Evolutionary conservation across 768 basidiomycete species (phyloP).

Genomic region (Russula griseocarnosa): DNA sequence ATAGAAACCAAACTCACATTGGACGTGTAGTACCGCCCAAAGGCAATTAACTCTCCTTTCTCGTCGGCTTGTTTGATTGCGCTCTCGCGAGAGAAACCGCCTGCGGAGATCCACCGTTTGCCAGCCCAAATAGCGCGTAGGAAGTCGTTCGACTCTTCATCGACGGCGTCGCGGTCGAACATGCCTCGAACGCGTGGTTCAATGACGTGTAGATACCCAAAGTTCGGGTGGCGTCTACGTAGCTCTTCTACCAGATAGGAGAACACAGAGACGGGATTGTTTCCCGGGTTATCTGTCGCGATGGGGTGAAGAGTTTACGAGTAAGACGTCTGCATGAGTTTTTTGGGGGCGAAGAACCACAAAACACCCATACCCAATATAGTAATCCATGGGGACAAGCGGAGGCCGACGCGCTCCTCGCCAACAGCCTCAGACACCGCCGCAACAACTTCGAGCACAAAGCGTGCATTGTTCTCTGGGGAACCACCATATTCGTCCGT

Average conservation of each 20-base stretch:
- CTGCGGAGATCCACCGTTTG: slow-evolving; percentile 41
- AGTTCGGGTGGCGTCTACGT: slow-evolving; percentile 38
- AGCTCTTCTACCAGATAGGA: slow-evolving; percentile 45
- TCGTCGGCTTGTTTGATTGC: slow-evolving; percentile 40
- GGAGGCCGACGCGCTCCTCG: slow-evolving; percentile 39
- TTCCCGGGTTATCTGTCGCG: slow-evolving; percentile 44
- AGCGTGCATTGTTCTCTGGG: slow-evolving; percentile 45
- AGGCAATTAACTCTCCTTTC: slow-evolving; percentile 36
- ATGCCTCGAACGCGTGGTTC: slow-evolving; percentile 32
- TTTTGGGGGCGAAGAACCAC: neutral
- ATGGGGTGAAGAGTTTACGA: neutral
- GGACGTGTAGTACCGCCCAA: slow-evolving; percentile 35
- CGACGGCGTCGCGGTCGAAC: neutral
- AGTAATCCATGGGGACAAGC: slow-evolving; percentile 37
- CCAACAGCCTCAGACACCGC: slow-evolving; percentile 43
- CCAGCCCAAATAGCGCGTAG: slow-evolving; percentile 46
- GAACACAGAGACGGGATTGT: slow-evolving; percentile 54
- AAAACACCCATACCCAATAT: slow-evolving; percentile 3
- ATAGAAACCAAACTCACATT: slow-evolving; percentile 35
- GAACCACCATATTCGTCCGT: slow-evolving; percentile 50
- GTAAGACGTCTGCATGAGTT: neutral
- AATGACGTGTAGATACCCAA: slow-evolving; percentile 41
- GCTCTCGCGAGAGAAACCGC: slow-evolving; percentile 42
- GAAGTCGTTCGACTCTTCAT: slow-evolving; percentile 40
- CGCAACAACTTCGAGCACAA: slow-evolving; percentile 43